A percentile compares a stretch with the other conserved stretches of the same genome.
phyloP scores from a whole-genome alignment of 2,329 filamentous ascomycete genomes.

The Alternaria arborescens region DNA sequence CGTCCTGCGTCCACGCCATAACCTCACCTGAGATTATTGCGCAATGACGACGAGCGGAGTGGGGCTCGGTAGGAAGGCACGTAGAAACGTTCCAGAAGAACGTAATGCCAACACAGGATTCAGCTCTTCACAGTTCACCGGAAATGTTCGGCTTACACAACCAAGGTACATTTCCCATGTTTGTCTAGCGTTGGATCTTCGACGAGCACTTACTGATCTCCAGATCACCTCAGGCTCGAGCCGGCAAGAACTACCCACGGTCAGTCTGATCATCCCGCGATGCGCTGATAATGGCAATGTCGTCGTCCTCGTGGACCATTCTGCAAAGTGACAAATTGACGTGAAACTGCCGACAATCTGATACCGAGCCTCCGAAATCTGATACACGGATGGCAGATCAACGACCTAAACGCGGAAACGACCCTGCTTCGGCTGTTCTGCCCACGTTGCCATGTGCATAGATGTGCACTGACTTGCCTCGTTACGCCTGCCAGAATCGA shows the following conservation, averaged over 20 bases:
- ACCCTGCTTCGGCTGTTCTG: constrained; percentile 8
- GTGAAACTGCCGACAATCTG: constrained; percentile 48
- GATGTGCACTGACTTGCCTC: constrained; percentile 6
- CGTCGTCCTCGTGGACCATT: constrained; percentile 20
- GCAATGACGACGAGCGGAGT: constrained; percentile 16
- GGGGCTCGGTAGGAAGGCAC: constrained; percentile 11
- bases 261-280: constrained; percentile 24
- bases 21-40: constrained; percentile 16
- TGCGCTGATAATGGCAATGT: constrained; percentile 15
- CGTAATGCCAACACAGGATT: constrained; percentile 7
- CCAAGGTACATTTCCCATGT: constrained; percentile 5
- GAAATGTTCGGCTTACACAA: constrained; percentile 1
- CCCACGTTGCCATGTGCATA: neutral
- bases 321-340: constrained; percentile 38
- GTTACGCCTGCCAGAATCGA: constrained; percentile 14
- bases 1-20: constrained; percentile 11
- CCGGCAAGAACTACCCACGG: constrained; percentile 25
- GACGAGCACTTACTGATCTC: constrained; percentile 11
- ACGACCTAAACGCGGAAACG: constrained; percentile 9
- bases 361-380: constrained; percentile 42
- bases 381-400: constrained; percentile 47
- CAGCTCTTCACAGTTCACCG: constrained; percentile 6
- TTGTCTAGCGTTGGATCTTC: constrained; percentile 15
- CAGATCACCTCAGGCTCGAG: constrained; percentile 12
- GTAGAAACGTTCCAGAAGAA: constrained; percentile 25